phyloP scores from a whole-genome alignment of 768 basidiomycete genomes.

The Russula brevipes region DNA sequence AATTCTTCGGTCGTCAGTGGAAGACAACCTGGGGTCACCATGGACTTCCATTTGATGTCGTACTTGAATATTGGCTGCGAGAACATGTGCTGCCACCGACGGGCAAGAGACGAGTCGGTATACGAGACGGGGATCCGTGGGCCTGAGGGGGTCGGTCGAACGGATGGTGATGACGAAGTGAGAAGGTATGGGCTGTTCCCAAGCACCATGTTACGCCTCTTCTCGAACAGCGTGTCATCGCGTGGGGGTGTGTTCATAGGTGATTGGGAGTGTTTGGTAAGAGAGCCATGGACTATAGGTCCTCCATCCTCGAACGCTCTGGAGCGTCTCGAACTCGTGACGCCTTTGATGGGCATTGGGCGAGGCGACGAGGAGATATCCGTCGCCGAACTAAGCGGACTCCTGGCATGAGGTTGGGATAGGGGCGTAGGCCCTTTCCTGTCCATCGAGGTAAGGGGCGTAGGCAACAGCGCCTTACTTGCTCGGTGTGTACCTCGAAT shows the following conservation, averaged over 20 bases:
- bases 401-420: conserved; percentile 1
- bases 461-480: conserved; percentile 19
- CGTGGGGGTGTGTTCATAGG: conserved; percentile 66
- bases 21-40: conserved; percentile 79
- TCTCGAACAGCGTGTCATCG: conserved; percentile 50
- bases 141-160: conserved; percentile 62
- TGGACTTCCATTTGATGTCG: conserved; percentile 87
- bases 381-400: background rate
- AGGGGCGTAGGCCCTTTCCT: background rate
- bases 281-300: conserved; percentile 42
- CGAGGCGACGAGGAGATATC: conserved; percentile 35
- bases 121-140: conserved; percentile 54
- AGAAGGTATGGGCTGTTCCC: conserved; percentile 31
- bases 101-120: conserved; percentile 66
- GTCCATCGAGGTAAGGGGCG: background rate
- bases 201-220: conserved; percentile 50
- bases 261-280: conserved; percentile 45
- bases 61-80: conserved; percentile 69
- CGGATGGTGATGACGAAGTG: conserved; percentile 44
- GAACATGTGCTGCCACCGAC: conserved; percentile 86
- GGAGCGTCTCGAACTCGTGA: conserved; percentile 34
- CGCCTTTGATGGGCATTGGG: conserved; percentile 37
- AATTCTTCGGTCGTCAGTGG: conserved; percentile 90
- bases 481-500: conserved; percentile 27
- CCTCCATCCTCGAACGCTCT: conserved; percentile 54